Evolutionary conservation across 2,329 filamentous ascomycete species (phyloP), one percentile per base, ranked within the genome.

Genomic region (Rasamsonia emersonii): DNA sequence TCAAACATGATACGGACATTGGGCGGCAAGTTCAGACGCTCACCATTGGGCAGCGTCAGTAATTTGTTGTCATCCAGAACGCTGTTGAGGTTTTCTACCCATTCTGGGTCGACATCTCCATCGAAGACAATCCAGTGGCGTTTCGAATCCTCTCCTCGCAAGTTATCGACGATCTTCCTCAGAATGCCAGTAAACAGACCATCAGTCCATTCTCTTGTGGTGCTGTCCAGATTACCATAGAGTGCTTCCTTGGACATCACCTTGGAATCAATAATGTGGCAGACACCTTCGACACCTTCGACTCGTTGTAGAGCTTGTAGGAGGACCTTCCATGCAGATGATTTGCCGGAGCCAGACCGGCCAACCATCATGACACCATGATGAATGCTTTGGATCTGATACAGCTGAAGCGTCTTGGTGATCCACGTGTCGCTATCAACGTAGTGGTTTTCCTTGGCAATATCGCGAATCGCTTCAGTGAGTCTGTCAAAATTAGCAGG

Each of bases 281-380:
- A 94, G 27, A 98, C 85, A 18, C 93, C 91, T 59, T 99, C 93
- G 5, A 93, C 72, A 15, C 81, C 80, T 56, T 98, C 91, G 9
- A 93, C 84, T 49, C 82, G 78, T 50, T 96, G 89, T 37, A 98
- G 65, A 10, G 93, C 91, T 50, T 93, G 83, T 13, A 98, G 73
- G 31, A 99, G 70, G 24, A 93, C 77, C 51, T 84, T 86, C 91
- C 93, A 99, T 4, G 91, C 84, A 2, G 83, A 79, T 24, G 91
- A 95, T 64, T 99, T 99, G 54, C 93, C 93, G 27, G 89, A 82
- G n/a, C 93, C 91, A 18, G 93, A 95, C 52, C 85, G 86, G 41
- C 91, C 91, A 7, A 99, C 91, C 91, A 98, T 96, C 93, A 99
- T 99, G 17, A 99, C 91, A 80, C 91, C 91, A 47, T 99, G 91